phyloP scores from a whole-genome alignment of 1,284 basidiomycete species.

The Polyporus tsugae region DNA sequence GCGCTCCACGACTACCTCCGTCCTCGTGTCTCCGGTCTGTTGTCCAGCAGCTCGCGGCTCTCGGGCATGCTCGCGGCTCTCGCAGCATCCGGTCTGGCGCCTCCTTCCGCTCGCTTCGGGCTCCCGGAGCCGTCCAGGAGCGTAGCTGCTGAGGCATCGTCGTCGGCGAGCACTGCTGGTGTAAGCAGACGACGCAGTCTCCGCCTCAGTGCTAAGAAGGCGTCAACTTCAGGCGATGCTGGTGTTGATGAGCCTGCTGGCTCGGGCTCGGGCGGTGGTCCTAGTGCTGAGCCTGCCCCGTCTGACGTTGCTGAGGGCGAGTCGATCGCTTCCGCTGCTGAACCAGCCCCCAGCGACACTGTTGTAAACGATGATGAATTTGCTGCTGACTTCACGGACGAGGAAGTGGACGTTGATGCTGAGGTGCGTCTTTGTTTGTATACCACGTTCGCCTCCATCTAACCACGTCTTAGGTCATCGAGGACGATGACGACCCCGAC shows the following conservation, averaged over 20 bases:
- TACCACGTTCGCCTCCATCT: background rate
- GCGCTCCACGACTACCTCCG: slow-evolving; percentile 94
- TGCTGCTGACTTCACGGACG: slow-evolving; percentile 77
- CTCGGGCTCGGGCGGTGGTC: slow-evolving; percentile 14
- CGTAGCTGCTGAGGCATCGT: slow-evolving; percentile 41
- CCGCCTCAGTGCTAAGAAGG: slow-evolving; percentile 80
- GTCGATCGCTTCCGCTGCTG: slow-evolving; percentile 39
- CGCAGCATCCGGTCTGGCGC: slow-evolving; percentile 76
- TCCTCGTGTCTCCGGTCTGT: slow-evolving; percentile 84
- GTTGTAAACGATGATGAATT: slow-evolving; percentile 68
- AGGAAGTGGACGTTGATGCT: slow-evolving; percentile 76
- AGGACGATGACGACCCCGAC: slow-evolving; percentile 75
- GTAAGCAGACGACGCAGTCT: slow-evolving; percentile 80
- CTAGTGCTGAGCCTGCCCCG: slow-evolving; percentile 32
- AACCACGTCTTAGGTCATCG: slow-evolving; percentile 60
- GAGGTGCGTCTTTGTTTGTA: slow-evolving; percentile 49
- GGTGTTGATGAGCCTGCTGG: slow-evolving; percentile 9
- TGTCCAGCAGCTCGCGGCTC: slow-evolving; percentile 72
- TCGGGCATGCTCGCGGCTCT: slow-evolving; percentile 93
- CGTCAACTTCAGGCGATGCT: slow-evolving; percentile 37
- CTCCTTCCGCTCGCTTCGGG: slow-evolving; percentile 45
- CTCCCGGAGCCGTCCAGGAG: slow-evolving; percentile 44
- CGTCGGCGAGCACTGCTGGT: slow-evolving; percentile 44
- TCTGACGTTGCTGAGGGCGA: slow-evolving; percentile 40
- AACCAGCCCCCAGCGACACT: slow-evolving; percentile 58